A percentile compares a stretch with the other conserved stretches of the same genome.
Conservation (phyloP, 495 filamentous ascomycete genomes). For the Penicillium lividum region DNA sequence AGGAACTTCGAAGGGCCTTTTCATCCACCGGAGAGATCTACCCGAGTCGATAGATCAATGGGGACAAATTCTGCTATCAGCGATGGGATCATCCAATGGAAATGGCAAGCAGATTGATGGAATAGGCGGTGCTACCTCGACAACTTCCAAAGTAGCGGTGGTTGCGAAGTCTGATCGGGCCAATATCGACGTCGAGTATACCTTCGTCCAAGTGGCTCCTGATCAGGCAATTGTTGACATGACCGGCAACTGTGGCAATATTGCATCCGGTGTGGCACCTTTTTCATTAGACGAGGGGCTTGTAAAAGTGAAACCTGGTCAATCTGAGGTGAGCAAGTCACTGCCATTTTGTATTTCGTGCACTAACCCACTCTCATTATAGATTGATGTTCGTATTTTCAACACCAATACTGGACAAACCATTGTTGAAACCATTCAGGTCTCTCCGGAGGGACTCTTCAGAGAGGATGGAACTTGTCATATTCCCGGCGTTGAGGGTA, state of each 20-base stretch:
- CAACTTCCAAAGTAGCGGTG: constrained; percentile 43
- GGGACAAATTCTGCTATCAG: constrained; percentile 33
- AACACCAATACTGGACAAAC: constrained; percentile 34
- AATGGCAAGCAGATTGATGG: constrained; percentile 36
- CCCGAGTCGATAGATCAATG: constrained; percentile 23
- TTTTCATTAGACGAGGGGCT: constrained; percentile 40
- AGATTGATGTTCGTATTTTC: constrained; percentile 34
- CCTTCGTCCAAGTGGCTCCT: constrained; percentile 37
- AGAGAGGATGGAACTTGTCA: constrained; percentile 28
- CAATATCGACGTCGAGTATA: constrained; percentile 40
- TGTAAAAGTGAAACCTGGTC: constrained; percentile 19
- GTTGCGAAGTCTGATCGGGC: constrained; percentile 29
- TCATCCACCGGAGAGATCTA: constrained; percentile 34
- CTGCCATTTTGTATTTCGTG: neutral
- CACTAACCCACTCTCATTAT: neutral
- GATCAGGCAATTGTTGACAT: constrained; percentile 35
- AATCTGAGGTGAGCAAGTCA: constrained; percentile 23
- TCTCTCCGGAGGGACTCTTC: constrained; percentile 19
- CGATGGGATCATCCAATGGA: constrained; percentile 30
- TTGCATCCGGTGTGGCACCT: constrained; percentile 37
- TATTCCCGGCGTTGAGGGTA: constrained; percentile 31
- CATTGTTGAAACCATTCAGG: constrained; percentile 30
- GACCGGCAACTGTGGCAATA: constrained; percentile 46
- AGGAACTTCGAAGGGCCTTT: constrained; percentile 42
- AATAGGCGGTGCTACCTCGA: constrained; percentile 40